A percentile compares a stretch with the other conserved stretches of the same genome.
Conservation (phyloP, 2,329 filamentous ascomycete species). For the Apiospora rasikravindrae region DNA sequence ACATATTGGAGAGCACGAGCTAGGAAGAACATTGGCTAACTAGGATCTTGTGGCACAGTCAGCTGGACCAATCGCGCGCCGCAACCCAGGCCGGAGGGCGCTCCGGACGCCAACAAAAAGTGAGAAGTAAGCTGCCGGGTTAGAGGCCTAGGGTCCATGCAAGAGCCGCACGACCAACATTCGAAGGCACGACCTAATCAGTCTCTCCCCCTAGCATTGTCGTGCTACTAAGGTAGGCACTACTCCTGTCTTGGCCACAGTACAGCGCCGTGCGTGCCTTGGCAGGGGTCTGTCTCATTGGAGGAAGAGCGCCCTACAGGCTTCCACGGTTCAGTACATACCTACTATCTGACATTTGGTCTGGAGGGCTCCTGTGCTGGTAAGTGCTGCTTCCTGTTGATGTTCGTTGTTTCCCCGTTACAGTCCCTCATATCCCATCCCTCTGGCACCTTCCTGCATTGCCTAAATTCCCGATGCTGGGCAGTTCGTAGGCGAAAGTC, state of each 20-base stretch:
- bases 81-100: neutral
- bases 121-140: neutral
- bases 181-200: neutral
- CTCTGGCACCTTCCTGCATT: neutral
- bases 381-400: neutral
- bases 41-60: constrained; percentile 8
- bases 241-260: neutral
- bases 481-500: neutral
- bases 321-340: neutral
- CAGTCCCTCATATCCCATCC: neutral
- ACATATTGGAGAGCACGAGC: neutral
- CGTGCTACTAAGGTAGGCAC: too few relatives aligned
- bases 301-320: neutral
- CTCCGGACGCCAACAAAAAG: neutral
- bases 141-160: neutral
- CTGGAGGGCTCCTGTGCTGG: too few relatives aligned
- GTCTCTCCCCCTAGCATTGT: neutral
- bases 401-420: neutral
- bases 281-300: constrained; percentile 3
- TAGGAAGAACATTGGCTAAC: neutral
- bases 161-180: neutral
- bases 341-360: neutral
- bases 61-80: neutral
- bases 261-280: neutral
- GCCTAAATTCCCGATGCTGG: neutral